Conservation (phyloP, 2,329 filamentous ascomycete species). For the Akanthomyces dipterigenus region DNA sequence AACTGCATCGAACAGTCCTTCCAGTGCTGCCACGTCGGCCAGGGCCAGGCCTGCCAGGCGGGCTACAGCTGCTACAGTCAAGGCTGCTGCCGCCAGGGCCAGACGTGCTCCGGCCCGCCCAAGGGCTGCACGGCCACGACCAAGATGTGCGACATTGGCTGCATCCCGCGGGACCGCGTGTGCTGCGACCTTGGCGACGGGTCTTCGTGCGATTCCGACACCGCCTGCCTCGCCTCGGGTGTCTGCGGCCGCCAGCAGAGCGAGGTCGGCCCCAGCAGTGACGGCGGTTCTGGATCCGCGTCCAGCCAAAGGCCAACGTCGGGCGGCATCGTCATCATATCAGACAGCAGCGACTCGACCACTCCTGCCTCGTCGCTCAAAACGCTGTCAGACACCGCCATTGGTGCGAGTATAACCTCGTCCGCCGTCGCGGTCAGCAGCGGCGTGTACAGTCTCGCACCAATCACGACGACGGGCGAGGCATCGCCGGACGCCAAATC, state of each 20-base stretch:
- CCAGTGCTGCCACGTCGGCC: constrained; percentile 7
- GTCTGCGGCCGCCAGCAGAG: background rate
- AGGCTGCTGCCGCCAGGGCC: constrained; percentile 8
- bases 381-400: background rate
- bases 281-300: background rate
- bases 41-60: constrained; percentile 6
- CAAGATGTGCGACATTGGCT: constrained; percentile 6
- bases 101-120: constrained; percentile 3
- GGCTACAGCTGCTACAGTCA: constrained; percentile 9
- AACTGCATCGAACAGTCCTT: constrained; percentile 1
- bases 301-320: background rate
- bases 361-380: background rate
- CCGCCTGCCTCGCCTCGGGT: background rate
- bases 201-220: constrained; percentile 6
- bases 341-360: background rate
- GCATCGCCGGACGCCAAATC: background rate
- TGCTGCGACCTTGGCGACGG: constrained; percentile 7
- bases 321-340: background rate
- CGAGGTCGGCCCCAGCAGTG: background rate
- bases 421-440: background rate
- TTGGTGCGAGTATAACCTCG: background rate
- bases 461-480: background rate
- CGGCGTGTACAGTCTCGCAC: background rate
- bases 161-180: constrained; percentile 4
- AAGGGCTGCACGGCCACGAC: background rate